Base-by-base conservation (phyloP, 495 filamentous ascomycete genomes). In the Aspergillus affinis region DNA sequence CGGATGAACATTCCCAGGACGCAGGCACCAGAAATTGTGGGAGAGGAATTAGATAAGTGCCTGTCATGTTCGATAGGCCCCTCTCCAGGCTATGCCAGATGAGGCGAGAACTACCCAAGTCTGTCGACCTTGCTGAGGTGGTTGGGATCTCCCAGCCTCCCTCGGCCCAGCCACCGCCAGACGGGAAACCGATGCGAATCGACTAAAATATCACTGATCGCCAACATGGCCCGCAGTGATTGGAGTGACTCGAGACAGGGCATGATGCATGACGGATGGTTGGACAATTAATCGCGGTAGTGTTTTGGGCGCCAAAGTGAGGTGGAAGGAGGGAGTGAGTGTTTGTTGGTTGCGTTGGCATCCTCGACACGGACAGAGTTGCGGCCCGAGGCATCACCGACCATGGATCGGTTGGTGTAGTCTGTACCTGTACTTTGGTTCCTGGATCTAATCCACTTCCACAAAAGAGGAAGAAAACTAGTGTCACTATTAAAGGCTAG, bases 121-220 rank as follows among this genome's bases (percentile, higher is more conserved):
- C 29, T 29, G 26, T 48, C 30, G 32, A 49, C 48, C 32, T 21
- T 30, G 48, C 50, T 30, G 60, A 52, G 63, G 58, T 46, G 62
- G 66, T 63, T 65, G 65, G 63, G 32, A n/a, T 41, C 48, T 52
- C 54, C 47, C 58, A 61, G 30, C 58, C 54, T 49, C 54, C 54
- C 48, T 56, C 51, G n/a, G 51, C 58, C 66, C 66, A 69, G 66
- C 66, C 66, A 69, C 66, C 52, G 54, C 53, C 26, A 13, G 60
- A 58, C 51, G 57, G 58, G 55, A 41, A 54, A 57, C 51, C 48
- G 29, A 46, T 48, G 62, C 54, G 44, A 54, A 58, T 51, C 21
- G 48, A 48, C 26, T 18, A 48, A 45, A 32, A 46, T 54, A 20
- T n/a, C 32, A 56, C 26, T 12, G 52, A 54, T 36, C 46, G 17